A percentile compares a stretch with the other conserved stretches of the same genome.
Evolutionary conservation across 2,329 filamentous ascomycete genomes (phyloP).

Genomic region (Gnomoniopsis smithogilvyi): DNA sequence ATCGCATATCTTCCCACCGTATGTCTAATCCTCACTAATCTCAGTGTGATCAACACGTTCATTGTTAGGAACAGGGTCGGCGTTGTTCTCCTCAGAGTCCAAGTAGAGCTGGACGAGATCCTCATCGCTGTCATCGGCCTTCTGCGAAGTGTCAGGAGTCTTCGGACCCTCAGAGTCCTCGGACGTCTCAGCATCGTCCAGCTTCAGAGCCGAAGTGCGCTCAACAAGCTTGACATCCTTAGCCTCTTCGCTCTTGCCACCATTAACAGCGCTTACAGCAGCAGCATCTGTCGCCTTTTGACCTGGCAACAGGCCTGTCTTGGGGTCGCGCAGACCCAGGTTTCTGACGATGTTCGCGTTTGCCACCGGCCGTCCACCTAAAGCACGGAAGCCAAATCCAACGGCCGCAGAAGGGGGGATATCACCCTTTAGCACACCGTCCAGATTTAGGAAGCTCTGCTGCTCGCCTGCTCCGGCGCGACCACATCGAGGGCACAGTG

Average conservation of each 20-base stretch:
- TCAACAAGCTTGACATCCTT: neutral
- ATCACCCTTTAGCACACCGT: constrained; percentile 47
- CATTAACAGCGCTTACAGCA: neutral
- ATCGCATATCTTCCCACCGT: too few relatives aligned
- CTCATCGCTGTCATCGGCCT: constrained; percentile 9
- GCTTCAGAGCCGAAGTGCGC: neutral
- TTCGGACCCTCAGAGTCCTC: neutral
- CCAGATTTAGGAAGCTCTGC: constrained; percentile 47
- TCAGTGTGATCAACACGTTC: constrained; percentile 10
- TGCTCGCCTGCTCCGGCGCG: constrained; percentile 33
- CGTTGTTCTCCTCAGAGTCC: neutral
- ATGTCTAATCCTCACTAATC: neutral
- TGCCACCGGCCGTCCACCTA: constrained; percentile 40
- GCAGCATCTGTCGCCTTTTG: neutral
- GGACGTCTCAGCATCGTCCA: neutral
- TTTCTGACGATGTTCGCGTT: constrained; percentile 35
- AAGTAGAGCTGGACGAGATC: constrained; percentile 12
- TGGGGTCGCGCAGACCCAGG: constrained; percentile 31
- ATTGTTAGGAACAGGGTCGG: neutral
- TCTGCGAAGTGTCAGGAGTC: neutral
- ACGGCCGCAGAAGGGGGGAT: constrained; percentile 45
- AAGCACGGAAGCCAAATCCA: constrained; percentile 50
- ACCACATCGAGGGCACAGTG: constrained; percentile 48
- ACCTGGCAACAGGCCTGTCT: neutral
- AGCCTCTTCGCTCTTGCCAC: neutral